Evolutionary conservation across 306 rosid species (phyloP).

Genomic region (Vigna hirtella): DNA sequence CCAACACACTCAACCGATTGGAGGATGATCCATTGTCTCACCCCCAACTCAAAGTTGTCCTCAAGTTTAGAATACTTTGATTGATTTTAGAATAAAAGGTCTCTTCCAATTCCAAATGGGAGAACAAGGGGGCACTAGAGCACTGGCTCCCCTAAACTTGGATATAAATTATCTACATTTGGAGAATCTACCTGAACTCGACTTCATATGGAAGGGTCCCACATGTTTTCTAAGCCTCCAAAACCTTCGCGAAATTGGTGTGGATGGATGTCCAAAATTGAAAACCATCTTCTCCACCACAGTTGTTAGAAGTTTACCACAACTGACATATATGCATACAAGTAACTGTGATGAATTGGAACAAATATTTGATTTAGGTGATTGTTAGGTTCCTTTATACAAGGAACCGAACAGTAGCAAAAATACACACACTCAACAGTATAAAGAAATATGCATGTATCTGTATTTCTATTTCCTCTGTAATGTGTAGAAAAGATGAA

Average conservation of each 20-base stretch:
- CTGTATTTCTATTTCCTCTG: too few relatives aligned
- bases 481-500: too few relatives aligned
- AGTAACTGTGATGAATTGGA: not conserved
- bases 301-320: not conserved
- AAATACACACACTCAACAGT: too few relatives aligned
- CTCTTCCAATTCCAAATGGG: not conserved
- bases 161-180: accelerated
- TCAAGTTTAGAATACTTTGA: not conserved
- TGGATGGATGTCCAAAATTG: not conserved
- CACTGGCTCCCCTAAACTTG: not conserved
- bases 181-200: not conserved
- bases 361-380: not conserved
- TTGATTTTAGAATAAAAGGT: not conserved
- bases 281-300: not conserved
- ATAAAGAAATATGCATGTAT: too few relatives aligned
- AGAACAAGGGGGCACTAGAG: not conserved
- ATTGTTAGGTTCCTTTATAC: too few relatives aligned
- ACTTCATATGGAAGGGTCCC: not conserved
- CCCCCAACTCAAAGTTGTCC: not conserved
- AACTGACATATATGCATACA: accelerated
- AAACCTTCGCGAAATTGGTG: accelerated
- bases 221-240: not conserved
- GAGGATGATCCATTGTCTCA: too few relatives aligned
- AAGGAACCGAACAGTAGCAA: too few relatives aligned
- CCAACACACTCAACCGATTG: too few relatives aligned